A percentile compares a stretch with the other conserved stretches of the same genome.
Evolutionary conservation across 1,139 yeast species (phyloP).

Genomic region (Pichia cactophila): DNA sequence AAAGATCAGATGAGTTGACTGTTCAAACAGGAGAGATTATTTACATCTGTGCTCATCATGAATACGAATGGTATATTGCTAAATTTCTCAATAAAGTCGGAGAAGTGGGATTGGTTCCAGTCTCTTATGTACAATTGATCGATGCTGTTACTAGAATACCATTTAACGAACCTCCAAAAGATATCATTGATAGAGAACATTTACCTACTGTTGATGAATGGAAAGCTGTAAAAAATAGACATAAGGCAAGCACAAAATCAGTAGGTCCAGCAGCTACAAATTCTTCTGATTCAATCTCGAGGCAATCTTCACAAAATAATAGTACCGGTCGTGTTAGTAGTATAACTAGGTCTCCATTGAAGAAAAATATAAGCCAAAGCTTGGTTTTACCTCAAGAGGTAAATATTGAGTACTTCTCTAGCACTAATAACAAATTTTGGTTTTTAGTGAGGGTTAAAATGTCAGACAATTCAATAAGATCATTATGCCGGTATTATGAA

Average conservation of each 20-base stretch:
- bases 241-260: slow-evolving; percentile 85
- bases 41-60: slow-evolving; percentile 91
- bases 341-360: slow-evolving; percentile 3
- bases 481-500: slow-evolving; percentile 83
- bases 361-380: not conserved
- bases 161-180: slow-evolving; percentile 33
- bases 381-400: slow-evolving; percentile 17
- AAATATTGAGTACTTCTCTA: slow-evolving; percentile 59
- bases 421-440: slow-evolving; percentile 87
- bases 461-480: slow-evolving; percentile 61
- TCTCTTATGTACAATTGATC: slow-evolving; percentile 76
- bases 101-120: slow-evolving; percentile 95
- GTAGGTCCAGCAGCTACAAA: slow-evolving; percentile 40
- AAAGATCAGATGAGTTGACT: slow-evolving; percentile 80
- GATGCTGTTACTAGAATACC: slow-evolving; percentile 63
- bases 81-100: slow-evolving; percentile 92
- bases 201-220: slow-evolving; percentile 93
- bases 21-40: slow-evolving; percentile 82
- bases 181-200: slow-evolving; percentile 49
- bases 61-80: slow-evolving; percentile 95
- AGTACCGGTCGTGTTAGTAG: slow-evolving; percentile 4
- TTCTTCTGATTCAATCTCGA: slow-evolving; percentile 2
- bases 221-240: slow-evolving; percentile 86
- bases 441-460: slow-evolving; percentile 67
- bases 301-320: slow-evolving; percentile 8